Percentiles rank a stretch among this genome's conserved stretches.
Conservation (phyloP, 139 green algal species). For the Chlorella vulgaris region DNA sequence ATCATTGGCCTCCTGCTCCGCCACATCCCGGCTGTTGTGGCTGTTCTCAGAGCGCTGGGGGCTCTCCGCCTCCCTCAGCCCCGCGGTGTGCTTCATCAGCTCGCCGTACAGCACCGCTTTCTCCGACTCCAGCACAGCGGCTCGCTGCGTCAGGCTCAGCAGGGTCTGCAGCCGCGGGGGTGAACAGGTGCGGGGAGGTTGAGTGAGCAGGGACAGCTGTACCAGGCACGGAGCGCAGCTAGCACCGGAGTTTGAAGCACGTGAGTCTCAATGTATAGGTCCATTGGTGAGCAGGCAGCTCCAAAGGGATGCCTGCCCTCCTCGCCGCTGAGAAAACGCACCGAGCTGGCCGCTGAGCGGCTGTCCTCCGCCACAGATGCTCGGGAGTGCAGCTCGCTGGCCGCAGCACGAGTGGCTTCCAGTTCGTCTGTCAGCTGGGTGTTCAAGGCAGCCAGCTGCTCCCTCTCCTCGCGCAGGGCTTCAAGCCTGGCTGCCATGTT, state of each 20-base stretch:
- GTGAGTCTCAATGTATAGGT: too few relatives aligned
- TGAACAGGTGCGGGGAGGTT: not conserved
- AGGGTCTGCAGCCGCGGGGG: slow-evolving; percentile 22
- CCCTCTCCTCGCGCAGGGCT: not conserved
- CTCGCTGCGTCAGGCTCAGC: slow-evolving; percentile 29
- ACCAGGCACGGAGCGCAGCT: not conserved
- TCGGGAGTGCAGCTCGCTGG: slow-evolving; percentile 10
- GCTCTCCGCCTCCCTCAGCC: slow-evolving; percentile 11
- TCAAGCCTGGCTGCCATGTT: not conserved
- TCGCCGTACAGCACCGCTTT: slow-evolving; percentile 8
- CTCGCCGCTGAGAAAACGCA: not conserved
- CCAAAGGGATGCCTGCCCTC: not conserved
- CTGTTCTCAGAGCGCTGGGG: not conserved
- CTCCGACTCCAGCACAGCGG: slow-evolving; percentile 18
- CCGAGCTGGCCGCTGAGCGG: slow-evolving; percentile 18
- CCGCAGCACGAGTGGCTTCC: not conserved
- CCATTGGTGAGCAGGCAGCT: not conserved
- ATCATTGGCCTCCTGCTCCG: slow-evolving; percentile 34
- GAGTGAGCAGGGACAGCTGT: not conserved
- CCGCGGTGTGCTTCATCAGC: slow-evolving; percentile 4
- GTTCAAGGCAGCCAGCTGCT: not conserved
- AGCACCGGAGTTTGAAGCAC: too few relatives aligned
- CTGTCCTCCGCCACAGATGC: slow-evolving; percentile 28
- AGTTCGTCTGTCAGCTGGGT: not conserved
- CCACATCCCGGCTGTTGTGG: too few relatives aligned